Evolutionary conservation across 768 basidiomycete genomes (phyloP).

Genomic region (Tricholoma saponaceum): DNA sequence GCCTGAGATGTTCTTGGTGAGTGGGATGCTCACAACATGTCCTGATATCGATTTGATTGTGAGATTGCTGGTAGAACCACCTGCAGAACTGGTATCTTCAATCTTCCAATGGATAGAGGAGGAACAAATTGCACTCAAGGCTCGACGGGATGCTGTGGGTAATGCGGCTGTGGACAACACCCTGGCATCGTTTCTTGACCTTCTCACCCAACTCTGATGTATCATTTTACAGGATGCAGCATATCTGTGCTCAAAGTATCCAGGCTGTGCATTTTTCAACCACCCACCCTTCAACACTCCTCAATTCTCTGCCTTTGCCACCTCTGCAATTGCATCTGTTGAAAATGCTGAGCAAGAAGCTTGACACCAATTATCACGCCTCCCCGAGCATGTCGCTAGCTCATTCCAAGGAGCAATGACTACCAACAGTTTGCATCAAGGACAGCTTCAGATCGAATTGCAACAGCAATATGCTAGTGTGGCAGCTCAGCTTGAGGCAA

Average conservation of each 20-base stretch:
- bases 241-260: background rate
- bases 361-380: background rate
- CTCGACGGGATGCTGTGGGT: background rate
- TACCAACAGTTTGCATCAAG: background rate
- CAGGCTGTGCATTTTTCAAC: background rate
- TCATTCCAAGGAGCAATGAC: background rate
- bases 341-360: background rate
- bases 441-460: background rate
- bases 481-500: background rate
- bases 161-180: conserved; percentile 18
- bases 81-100: conserved; percentile 6
- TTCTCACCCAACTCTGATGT: background rate
- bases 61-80: conserved; percentile 15
- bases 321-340: background rate
- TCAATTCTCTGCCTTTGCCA: background rate
- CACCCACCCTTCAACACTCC: background rate
- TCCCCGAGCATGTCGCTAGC: background rate
- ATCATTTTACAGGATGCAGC: conserved; percentile 1
- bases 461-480: background rate
- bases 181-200: conserved; percentile 18
- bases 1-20: conserved; percentile 18
- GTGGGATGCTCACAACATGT: conserved; percentile 4
- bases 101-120: conserved; percentile 27
- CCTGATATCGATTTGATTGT: background rate
- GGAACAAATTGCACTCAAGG: conserved; percentile 10